Evolutionary conservation across 2,329 filamentous ascomycete species (phyloP).

Genomic region (Fusarium compactum): DNA sequence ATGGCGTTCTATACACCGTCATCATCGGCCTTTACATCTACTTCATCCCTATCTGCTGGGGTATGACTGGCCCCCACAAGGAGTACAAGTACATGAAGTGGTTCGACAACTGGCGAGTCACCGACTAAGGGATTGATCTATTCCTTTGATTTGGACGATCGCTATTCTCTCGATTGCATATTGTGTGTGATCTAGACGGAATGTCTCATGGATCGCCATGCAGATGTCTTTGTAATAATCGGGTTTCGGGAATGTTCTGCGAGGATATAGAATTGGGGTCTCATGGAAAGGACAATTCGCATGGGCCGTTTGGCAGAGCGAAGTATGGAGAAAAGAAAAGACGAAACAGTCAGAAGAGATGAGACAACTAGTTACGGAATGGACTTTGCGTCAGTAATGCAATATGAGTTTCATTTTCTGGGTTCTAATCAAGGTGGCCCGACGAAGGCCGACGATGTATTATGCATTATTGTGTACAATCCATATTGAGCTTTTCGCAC

Average conservation of each 20-base stretch:
- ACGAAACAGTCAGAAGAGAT: constrained; percentile 39
- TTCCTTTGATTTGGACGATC: constrained; percentile 14
- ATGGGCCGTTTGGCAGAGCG: constrained; percentile 40
- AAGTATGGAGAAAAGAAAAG: constrained; percentile 38
- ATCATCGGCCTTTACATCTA: constrained; percentile 87
- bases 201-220: constrained; percentile 27
- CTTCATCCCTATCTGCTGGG: constrained; percentile 96
- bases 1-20: constrained; percentile 77
- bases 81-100: constrained; percentile 95
- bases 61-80: constrained; percentile 87
- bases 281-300: constrained; percentile 38
- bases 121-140: constrained; percentile 61
- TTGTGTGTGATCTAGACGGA: constrained; percentile 28
- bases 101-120: constrained; percentile 88
- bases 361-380: constrained; percentile 37
- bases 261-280: constrained; percentile 40
- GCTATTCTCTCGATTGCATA: constrained; percentile 23
- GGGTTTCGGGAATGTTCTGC: constrained; percentile 30
- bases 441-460: constrained; percentile 43
- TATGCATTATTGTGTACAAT: constrained; percentile 53
- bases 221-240: constrained; percentile 31
- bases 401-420: constrained; percentile 44
- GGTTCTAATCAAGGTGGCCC: constrained; percentile 36
- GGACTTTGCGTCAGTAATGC: constrained; percentile 49
- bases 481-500: constrained; percentile 45